phyloP scores from a whole-genome alignment of 2,329 filamentous ascomycete species.

The Huntiella omanensis region DNA sequence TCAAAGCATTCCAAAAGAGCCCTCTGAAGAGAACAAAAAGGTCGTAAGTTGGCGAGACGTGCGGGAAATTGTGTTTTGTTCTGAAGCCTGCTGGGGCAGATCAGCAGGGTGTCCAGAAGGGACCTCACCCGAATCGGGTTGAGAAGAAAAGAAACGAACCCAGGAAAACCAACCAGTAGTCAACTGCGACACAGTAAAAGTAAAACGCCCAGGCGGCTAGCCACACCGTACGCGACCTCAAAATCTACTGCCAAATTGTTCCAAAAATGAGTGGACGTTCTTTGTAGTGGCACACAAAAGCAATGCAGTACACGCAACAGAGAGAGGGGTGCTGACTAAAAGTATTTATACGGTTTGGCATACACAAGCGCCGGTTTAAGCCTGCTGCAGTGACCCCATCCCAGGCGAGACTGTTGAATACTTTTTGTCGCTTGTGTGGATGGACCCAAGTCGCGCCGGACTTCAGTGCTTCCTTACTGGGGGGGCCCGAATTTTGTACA shows the following conservation, averaged over 20 bases:
- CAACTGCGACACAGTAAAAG: slow-evolving; percentile 5
- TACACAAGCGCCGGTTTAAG: background rate
- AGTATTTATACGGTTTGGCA: slow-evolving; percentile 1
- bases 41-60: too few relatives aligned
- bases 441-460: background rate
- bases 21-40: too few relatives aligned
- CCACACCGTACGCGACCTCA: slow-evolving; percentile 8
- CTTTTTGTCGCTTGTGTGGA: slow-evolving; percentile 2
- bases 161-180: background rate
- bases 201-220: slow-evolving; percentile 1
- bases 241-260: background rate
- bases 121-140: too few relatives aligned
- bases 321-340: slow-evolving; percentile 1
- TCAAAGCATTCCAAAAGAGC: too few relatives aligned
- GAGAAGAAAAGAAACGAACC: background rate
- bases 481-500: background rate
- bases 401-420: background rate
- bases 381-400: background rate
- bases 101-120: too few relatives aligned
- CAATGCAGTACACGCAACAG: background rate
- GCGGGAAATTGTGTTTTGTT: too few relatives aligned
- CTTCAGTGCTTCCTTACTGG: background rate
- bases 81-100: too few relatives aligned
- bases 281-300: slow-evolving; percentile 4
- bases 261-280: background rate